Percentiles rank a stretch among this genome's conserved stretches.
Conservation (phyloP, 2,329 filamentous ascomycete genomes). For the Lachnum nothofagi region DNA sequence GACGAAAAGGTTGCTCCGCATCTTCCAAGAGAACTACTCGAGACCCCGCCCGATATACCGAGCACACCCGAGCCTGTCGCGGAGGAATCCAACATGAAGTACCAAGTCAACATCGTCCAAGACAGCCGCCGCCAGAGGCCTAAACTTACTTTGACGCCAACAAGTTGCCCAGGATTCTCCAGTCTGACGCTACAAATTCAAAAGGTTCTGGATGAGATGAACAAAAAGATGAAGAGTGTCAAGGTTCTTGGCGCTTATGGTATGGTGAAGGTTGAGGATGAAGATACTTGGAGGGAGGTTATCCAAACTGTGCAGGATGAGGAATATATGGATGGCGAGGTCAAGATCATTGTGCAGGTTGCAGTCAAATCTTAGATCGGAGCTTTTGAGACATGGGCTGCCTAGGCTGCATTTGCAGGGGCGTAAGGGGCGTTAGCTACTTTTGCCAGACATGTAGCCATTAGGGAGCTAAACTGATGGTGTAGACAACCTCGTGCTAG, state of each 20-base stretch:
- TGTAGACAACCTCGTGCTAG: too few species aligned
- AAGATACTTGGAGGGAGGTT: slow-evolving; percentile 23
- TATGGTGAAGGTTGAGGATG: slow-evolving; percentile 20
- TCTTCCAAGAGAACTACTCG: neutral
- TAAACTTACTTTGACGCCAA: slow-evolving; percentile 16
- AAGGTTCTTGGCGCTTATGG: slow-evolving; percentile 23
- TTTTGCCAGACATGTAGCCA: too few species aligned
- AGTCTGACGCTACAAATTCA: slow-evolving; percentile 26
- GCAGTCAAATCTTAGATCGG: slow-evolving; percentile 6
- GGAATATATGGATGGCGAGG: slow-evolving; percentile 32
- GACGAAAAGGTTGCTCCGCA: slow-evolving; percentile 7
- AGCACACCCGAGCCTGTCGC: neutral
- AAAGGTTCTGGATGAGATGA: slow-evolving; percentile 15
- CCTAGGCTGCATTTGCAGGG: neutral
- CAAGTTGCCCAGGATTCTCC: slow-evolving; percentile 23
- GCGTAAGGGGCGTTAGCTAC: neutral
- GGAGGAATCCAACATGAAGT: slow-evolving; percentile 7
- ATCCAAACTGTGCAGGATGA: slow-evolving; percentile 17
- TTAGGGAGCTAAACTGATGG: too few species aligned
- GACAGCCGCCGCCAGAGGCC: slow-evolving; percentile 20
- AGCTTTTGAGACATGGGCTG: too few species aligned
- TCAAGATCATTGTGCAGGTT: slow-evolving; percentile 24
- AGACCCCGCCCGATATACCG: neutral
- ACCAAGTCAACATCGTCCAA: slow-evolving; percentile 27
- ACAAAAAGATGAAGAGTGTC: slow-evolving; percentile 16